Evolutionary conservation across 768 basidiomycete species (phyloP).

Genomic region (Cubamyces sp.): DNA sequence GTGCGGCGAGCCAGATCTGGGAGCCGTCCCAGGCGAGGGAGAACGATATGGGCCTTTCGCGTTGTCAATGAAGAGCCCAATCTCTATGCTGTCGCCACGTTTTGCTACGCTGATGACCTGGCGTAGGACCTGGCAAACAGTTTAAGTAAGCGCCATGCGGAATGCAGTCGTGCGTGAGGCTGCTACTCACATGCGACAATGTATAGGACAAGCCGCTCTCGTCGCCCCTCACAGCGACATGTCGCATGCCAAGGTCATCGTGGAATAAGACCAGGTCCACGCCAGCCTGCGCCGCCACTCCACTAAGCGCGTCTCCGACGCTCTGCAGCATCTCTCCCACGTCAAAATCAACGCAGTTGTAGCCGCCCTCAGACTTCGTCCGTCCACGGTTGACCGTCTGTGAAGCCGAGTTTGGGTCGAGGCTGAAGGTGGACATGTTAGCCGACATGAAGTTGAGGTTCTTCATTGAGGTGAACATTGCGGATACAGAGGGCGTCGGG

Average conservation of each 20-base stretch:
- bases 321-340: conserved; percentile 89
- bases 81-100: conserved; percentile 80
- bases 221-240: conserved; percentile 82
- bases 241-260: conserved; percentile 85
- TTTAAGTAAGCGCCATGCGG: conserved; percentile 21
- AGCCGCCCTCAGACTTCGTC: conserved; percentile 8
- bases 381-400: conserved; percentile 7
- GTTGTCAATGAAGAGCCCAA: conserved; percentile 69
- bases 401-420: conserved; percentile 19
- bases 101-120: conserved; percentile 76
- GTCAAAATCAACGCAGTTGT: conserved; percentile 67
- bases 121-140: conserved; percentile 66
- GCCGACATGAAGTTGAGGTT: conserved; percentile 92
- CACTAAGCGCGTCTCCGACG: conserved; percentile 86
- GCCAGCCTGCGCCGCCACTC: conserved; percentile 78
- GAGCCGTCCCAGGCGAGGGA: conserved; percentile 6
- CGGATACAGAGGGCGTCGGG: conserved; percentile 86
- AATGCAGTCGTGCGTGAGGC: conserved; percentile 1
- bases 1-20: conserved; percentile 23
- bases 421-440: conserved; percentile 64
- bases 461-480: conserved; percentile 90
- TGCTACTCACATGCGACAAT: conserved; percentile 75
- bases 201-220: conserved; percentile 84
- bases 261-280: conserved; percentile 93
- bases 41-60: conserved; percentile 17